A percentile compares a stretch with the other conserved stretches of the same genome.
Evolutionary conservation across 2,329 filamentous ascomycete genomes (phyloP).

Genomic region (Chalaropsis thielavioides): DNA sequence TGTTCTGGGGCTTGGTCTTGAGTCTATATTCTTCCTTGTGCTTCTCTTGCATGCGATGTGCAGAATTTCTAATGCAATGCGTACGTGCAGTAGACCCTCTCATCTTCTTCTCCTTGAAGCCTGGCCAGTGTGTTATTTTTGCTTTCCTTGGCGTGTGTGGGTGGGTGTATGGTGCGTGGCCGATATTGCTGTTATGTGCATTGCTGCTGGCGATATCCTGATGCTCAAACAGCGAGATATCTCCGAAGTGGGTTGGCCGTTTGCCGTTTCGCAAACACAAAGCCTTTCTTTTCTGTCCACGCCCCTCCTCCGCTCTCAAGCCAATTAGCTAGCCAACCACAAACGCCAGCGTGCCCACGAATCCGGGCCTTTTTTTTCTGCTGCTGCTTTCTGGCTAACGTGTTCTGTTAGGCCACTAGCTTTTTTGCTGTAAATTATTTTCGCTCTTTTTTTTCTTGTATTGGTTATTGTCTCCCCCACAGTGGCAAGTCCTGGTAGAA

Average conservation of each 20-base stretch:
- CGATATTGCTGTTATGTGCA: neutral
- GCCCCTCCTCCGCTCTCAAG: neutral
- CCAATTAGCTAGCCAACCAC: neutral
- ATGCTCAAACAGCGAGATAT: conserved; percentile 8
- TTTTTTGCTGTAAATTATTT: neutral
- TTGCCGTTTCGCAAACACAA: too few species aligned
- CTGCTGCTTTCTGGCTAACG: neutral
- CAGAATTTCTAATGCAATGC: neutral
- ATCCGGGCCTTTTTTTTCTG: neutral
- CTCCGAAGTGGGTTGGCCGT: neutral
- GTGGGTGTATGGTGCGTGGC: neutral
- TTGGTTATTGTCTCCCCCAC: neutral
- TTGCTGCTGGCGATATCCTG: neutral
- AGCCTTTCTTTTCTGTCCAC: too few species aligned
- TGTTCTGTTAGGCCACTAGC: neutral
- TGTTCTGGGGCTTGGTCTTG: neutral
- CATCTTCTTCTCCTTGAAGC: neutral
- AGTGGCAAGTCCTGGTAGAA: neutral
- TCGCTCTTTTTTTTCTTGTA: neutral
- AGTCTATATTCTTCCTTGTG: neutral
- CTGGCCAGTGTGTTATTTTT: neutral
- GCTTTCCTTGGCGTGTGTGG: neutral
- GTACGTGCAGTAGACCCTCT: neutral
- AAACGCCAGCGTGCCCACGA: neutral
- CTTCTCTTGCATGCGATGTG: neutral